phyloP scores from a whole-genome alignment of 2,329 filamentous ascomycete species.

The Emmonsiellopsis sp. region DNA sequence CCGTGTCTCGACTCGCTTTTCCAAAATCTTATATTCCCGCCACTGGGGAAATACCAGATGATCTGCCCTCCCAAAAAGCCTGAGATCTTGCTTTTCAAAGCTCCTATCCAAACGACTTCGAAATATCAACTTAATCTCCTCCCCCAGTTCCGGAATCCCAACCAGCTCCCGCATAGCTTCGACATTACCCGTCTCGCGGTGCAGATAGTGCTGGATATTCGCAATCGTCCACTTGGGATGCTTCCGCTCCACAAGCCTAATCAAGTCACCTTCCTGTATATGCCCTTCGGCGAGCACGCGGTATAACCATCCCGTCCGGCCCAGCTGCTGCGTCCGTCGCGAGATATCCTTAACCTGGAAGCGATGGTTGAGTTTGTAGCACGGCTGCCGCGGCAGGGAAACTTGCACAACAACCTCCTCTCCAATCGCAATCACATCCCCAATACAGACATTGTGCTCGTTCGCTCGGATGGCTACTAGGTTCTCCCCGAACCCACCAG shows the following conservation, averaged over 20 bases:
- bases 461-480: conserved; percentile 50
- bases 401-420: conserved; percentile 47
- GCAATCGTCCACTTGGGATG: conserved; percentile 55
- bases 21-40: neutral
- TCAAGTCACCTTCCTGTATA: conserved; percentile 47
- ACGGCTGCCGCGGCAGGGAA: conserved; percentile 53
- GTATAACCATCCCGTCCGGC: conserved; percentile 59
- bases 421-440: conserved; percentile 48
- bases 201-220: conserved; percentile 53
- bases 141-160: conserved; percentile 34
- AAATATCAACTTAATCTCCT: conserved; percentile 45
- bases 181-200: conserved; percentile 43
- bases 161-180: conserved; percentile 34
- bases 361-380: conserved; percentile 60
- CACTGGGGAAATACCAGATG: neutral
- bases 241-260: conserved; percentile 45
- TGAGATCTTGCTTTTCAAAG: conserved; percentile 5
- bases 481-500: conserved; percentile 57
- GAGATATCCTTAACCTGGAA: conserved; percentile 56
- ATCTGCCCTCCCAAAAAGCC: neutral
- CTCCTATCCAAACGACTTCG: conserved; percentile 42
- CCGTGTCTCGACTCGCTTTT: neutral
- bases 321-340: conserved; percentile 45
- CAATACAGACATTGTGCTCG: conserved; percentile 57
- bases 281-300: conserved; percentile 48